Base-by-base conservation (phyloP, 2,329 filamentous ascomycete genomes). In the Diplodia corticola region DNA sequence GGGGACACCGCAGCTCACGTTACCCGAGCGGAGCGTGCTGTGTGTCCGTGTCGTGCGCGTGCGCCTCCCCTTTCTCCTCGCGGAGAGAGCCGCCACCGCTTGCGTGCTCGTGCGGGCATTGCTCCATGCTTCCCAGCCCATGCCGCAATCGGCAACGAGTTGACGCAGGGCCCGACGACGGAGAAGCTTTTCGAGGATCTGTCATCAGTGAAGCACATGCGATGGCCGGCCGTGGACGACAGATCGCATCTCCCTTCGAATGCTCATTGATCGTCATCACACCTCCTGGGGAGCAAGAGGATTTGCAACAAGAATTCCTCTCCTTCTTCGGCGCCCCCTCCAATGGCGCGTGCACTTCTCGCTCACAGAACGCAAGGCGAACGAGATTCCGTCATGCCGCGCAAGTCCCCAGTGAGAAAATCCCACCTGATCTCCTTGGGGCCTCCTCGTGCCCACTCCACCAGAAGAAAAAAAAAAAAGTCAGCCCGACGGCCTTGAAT, bases 121-220 rank as follows among this genome's bases (percentile, higher is more conserved):
- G 61, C 61, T 54, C 46, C 30, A 40, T 37, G 60, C 60, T 63
- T 20, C 15, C 20, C 33, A 35, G 20, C 26, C 24, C 40, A n/a
- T 49, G 13, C 61, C 33, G 48, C 61, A 53, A 20, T 6, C 48
- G 48, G 50, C 50, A 53, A 64, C 30, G 49, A 59, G 26, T 49
- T 24, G 28, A 53, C 26, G 24, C 46, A 28, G 35, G 28, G 13
- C 10, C 7, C 40, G 50, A 28, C 53, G 28, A 9, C 26, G 15
- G 15, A 35, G 55, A 60, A 60, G 55, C 55, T 35, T 44, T 46
- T 60, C 40, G 55, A 60, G 28, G 55, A 60, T 60, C 55, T 60
- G 24, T 48, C 33, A 20, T 20, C 17, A 44, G 55, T 13, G 55
- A 60, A 60, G 17, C n/a, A 60, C 33, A 35, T 35, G 40, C 37